phyloP scores from a whole-genome alignment of 2,329 filamentous ascomycete genomes.

The Phialophora verrucosa region DNA sequence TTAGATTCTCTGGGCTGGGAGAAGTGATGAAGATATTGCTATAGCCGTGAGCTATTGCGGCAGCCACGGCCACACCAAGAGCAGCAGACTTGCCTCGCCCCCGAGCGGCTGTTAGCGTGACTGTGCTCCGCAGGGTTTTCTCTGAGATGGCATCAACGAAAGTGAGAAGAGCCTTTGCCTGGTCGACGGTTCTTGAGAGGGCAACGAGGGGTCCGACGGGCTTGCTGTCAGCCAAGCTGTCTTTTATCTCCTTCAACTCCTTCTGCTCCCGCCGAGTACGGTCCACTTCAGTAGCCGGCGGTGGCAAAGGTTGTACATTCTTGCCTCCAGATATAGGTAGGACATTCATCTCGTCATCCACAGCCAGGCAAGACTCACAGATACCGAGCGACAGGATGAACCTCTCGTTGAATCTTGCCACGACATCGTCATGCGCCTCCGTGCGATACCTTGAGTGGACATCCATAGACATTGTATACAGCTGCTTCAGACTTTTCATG shows the following conservation, averaged over 20 bases:
- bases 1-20: conserved; percentile 95
- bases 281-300: conserved; percentile 74
- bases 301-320: conserved; percentile 80
- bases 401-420: conserved; percentile 95
- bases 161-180: conserved; percentile 94
- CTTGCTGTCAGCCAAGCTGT: conserved; percentile 81
- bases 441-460: conserved; percentile 95
- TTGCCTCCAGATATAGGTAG: conserved; percentile 96
- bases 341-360: conserved; percentile 97
- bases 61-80: conserved; percentile 89
- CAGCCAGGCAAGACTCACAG: conserved; percentile 91
- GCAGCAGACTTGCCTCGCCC: conserved; percentile 97
- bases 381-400: conserved; percentile 95
- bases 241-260: conserved; percentile 86
- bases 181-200: conserved; percentile 88
- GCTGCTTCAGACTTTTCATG: conserved; percentile 95
- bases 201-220: conserved; percentile 83
- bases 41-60: conserved; percentile 93
- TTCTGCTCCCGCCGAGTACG: conserved; percentile 70
- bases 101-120: conserved; percentile 89
- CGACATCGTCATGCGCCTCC: conserved; percentile 93
- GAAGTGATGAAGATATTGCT: conserved; percentile 99
- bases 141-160: conserved; percentile 96
- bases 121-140: conserved; percentile 92
- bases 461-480: conserved; percentile 97